Conservation (phyloP, 768 basidiomycete genomes). For the Trametes cingulata region DNA sequence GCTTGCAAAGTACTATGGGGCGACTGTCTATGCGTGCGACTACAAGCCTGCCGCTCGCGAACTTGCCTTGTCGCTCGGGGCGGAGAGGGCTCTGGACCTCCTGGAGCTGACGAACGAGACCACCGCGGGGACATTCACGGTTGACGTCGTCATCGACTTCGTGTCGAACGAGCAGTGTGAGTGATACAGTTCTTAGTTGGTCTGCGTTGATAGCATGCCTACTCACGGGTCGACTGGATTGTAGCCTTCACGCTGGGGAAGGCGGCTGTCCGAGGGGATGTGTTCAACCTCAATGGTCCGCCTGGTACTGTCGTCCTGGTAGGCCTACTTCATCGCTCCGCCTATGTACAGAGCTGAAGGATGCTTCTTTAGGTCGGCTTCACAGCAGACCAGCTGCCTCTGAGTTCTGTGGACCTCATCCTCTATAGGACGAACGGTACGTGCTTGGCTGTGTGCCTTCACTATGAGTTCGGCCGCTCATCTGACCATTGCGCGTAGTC, state of each 20-base stretch:
- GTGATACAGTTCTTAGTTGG: not conserved
- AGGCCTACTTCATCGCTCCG: not conserved
- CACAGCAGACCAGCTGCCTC: not conserved
- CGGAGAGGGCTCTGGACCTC: slow-evolving; percentile 2
- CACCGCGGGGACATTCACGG: not conserved
- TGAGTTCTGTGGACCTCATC: slow-evolving; percentile 6
- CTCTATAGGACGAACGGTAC: not conserved
- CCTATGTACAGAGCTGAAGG: not conserved
- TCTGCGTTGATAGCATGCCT: not conserved
- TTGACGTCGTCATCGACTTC: slow-evolving; percentile 17
- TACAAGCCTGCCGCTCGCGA: slow-evolving; percentile 13
- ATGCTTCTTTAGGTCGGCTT: not conserved
- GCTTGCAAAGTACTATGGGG: slow-evolving; percentile 16
- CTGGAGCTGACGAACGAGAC: slow-evolving; percentile 5
- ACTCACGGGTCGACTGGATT: no score
- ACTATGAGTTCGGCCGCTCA: no score
- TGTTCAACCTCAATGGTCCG: not conserved
- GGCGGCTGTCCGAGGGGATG: not conserved
- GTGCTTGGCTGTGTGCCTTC: not conserved
- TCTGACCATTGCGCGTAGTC: not conserved
- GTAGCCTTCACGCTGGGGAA: slow-evolving; percentile 1
- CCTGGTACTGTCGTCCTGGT: slow-evolving; percentile 1
- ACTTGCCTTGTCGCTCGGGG: slow-evolving; percentile 12
- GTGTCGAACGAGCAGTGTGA: slow-evolving; percentile 11
- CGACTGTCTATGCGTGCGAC: slow-evolving; percentile 16